Percentiles rank a stretch among this genome's conserved stretches.
These are phyloP conservation scores for Pythium chondricola DNA, from an alignment of 352 stramenopile genomes.

Conservation along the genomic window DNA sequence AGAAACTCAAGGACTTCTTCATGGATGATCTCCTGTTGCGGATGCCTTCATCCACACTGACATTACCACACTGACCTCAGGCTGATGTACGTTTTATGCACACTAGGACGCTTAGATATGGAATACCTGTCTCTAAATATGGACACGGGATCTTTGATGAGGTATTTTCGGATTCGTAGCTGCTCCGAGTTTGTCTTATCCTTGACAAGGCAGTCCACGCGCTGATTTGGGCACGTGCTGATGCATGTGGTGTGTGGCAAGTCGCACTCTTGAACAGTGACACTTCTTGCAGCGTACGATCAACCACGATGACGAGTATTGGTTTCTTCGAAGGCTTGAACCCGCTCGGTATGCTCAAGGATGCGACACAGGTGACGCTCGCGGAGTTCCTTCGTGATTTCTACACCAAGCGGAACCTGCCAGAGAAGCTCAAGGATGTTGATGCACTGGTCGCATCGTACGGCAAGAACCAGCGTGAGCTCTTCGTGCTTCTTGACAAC, in stretches of 20 bases:
- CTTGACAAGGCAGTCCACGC: too few species aligned
- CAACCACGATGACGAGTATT: too few species aligned
- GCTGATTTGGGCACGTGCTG: too few species aligned
- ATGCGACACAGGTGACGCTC: conserved; percentile 41
- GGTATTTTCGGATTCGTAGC: too few species aligned
- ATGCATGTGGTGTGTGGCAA: too few species aligned
- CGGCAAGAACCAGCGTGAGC: conserved; percentile 37
- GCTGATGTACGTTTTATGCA: too few species aligned
- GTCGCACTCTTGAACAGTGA: too few species aligned
- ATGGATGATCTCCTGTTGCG: conserved; percentile 11
- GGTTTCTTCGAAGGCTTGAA: conserved; percentile 57
- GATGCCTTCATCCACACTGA: background rate
- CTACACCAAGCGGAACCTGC: conserved; percentile 52
- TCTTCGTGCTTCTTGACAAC: conserved; percentile 66
- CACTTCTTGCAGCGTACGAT: too few species aligned
- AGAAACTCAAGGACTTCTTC: conserved; percentile 59
- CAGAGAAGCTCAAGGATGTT: conserved; percentile 67
- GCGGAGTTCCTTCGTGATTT: conserved; percentile 69
- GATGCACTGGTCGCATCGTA: conserved; percentile 50
- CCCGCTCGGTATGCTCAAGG: conserved; percentile 44
- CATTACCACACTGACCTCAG: too few species aligned
- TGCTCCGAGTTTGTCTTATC: too few species aligned
- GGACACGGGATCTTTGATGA: too few species aligned
- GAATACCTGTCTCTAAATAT: background rate
- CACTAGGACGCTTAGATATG: background rate